phyloP scores from a whole-genome alignment of 306 rosid species.

The Spatholobus suberectus region DNA sequence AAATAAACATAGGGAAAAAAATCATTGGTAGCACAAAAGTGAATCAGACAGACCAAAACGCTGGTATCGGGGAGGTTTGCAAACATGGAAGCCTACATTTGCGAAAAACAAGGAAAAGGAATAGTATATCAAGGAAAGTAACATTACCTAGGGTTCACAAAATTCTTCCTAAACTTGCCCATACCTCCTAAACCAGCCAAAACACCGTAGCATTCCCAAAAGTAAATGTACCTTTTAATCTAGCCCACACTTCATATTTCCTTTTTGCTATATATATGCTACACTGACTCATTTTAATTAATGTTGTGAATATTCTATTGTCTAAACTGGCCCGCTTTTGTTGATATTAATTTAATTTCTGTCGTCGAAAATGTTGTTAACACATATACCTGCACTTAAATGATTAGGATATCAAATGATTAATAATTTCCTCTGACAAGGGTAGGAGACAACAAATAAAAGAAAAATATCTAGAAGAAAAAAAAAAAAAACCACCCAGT shows the following conservation, averaged over 20 bases:
- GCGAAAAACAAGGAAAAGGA: conserved; percentile 20
- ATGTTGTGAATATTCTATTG: not conserved
- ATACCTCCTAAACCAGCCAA: not conserved
- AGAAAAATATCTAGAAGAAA: not conserved
- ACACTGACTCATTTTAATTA: not conserved
- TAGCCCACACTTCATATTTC: not conserved
- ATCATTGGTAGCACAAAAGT: conserved; percentile 16
- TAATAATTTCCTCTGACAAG: conserved; percentile 43
- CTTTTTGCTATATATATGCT: not conserved
- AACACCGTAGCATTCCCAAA: conserved; percentile 25
- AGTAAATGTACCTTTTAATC: conserved; percentile 21
- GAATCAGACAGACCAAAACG: conserved; percentile 33
- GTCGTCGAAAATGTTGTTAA: not conserved
- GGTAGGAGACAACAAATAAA: conserved; percentile 29
- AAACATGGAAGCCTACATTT: conserved; percentile 34
- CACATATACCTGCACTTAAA: conserved; percentile 27
- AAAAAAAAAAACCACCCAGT: conserved; percentile 31
- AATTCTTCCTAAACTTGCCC: not conserved
- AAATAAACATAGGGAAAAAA: not conserved
- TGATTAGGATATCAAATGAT: conserved; percentile 34
- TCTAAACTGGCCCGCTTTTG: not conserved
- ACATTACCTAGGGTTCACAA: conserved; percentile 34
- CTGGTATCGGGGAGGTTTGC: conserved; percentile 33
- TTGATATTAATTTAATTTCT: not conserved
- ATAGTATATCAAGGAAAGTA: conserved; percentile 10